A percentile compares a stretch with the other conserved stretches of the same genome.
These are phyloP conservation scores for Ceratobasidium sp. DNA, from an alignment of 1,284 basidiomycete genomes.

Conservation along the genomic window DNA sequence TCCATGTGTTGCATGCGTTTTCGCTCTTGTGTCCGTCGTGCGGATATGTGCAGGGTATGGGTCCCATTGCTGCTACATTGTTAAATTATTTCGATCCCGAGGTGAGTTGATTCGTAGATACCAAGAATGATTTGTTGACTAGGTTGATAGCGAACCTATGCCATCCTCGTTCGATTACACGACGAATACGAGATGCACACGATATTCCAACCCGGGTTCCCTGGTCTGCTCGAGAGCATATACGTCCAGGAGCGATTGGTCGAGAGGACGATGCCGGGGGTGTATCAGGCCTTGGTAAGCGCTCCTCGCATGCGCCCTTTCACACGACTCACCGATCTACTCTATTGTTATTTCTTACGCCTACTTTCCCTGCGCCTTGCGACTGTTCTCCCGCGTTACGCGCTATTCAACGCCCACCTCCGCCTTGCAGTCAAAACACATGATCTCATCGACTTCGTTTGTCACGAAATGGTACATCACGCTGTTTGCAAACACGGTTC, in stretches of 20 bases:
- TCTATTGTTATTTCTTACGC: no score
- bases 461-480: conserved; percentile 99
- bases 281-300: conserved; percentile 80
- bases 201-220: conserved; percentile 94
- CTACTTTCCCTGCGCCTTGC: no score
- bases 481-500: conserved; percentile 92
- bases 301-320: no score
- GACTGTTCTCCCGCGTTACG: no score
- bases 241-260: conserved; percentile 92
- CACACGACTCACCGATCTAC: no score
- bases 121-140: not conserved
- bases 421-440: conserved; percentile 67
- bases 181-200: conserved; percentile 88
- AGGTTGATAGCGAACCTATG: conserved; percentile 69
- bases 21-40: conserved; percentile 86
- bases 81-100: conserved; percentile 93
- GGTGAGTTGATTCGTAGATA: conserved; percentile 48
- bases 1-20: conserved; percentile 93
- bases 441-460: conserved; percentile 91
- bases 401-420: not conserved
- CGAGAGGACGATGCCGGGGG: conserved; percentile 83
- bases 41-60: conserved; percentile 99
- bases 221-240: conserved; percentile 91
- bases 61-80: conserved; percentile 93
- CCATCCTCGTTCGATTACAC: conserved; percentile 83